Conservation (phyloP, 2,329 filamentous ascomycete genomes). For the Trichoderma sp. region DNA sequence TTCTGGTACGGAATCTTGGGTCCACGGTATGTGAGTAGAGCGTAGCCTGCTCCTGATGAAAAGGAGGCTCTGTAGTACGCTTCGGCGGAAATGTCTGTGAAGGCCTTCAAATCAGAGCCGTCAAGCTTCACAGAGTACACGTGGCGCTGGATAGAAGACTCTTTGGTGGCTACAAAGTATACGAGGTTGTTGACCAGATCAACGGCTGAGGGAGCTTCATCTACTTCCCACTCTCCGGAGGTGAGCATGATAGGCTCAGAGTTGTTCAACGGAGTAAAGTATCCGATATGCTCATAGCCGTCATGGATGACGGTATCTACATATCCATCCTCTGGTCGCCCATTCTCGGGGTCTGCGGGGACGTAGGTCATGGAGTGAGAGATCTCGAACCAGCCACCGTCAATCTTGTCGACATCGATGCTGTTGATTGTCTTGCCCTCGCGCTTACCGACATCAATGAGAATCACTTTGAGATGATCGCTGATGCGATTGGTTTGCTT, state of each 20-base stretch:
- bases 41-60: conserved; percentile 78
- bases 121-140: conserved; percentile 87
- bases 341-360: conserved; percentile 76
- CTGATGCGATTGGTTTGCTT: conserved; percentile 94
- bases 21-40: conserved; percentile 79
- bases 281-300: conserved; percentile 86
- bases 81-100: conserved; percentile 72
- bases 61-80: conserved; percentile 85
- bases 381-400: conserved; percentile 97
- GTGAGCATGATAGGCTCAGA: conserved; percentile 83
- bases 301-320: conserved; percentile 87
- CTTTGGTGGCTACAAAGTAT: conserved; percentile 86
- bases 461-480: conserved; percentile 81
- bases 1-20: conserved; percentile 90
- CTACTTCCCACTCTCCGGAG: conserved; percentile 89
- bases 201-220: conserved; percentile 77
- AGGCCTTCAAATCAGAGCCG: conserved; percentile 68
- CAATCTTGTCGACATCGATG: conserved; percentile 77
- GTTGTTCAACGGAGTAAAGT: conserved; percentile 87
- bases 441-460: conserved; percentile 75
- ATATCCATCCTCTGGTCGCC: conserved; percentile 82
- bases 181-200: conserved; percentile 84
- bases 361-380: conserved; percentile 83
- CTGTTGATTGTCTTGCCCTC: conserved; percentile 77
- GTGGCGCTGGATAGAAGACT: conserved; percentile 86